Conservation (phyloP, 495 filamentous ascomycete species). For the Cudoniella acicularis region DNA sequence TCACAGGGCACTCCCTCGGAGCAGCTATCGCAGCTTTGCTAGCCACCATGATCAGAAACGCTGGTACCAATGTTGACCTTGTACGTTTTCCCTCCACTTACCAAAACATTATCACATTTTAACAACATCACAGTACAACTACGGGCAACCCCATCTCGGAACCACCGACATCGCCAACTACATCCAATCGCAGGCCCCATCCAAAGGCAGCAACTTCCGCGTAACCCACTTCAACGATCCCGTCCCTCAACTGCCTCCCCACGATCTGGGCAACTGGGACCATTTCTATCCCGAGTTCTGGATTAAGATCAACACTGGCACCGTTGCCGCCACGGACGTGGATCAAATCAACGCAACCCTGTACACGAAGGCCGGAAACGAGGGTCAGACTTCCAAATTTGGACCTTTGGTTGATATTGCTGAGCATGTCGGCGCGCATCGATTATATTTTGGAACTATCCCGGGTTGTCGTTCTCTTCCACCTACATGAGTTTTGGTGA, state of each 20-base stretch:
- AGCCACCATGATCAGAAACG: conserved; percentile 49
- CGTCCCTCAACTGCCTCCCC: conserved; percentile 54
- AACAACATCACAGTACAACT: conserved; percentile 42
- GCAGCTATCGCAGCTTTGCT: conserved; percentile 57
- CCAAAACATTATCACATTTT: neutral
- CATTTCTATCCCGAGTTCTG: conserved; percentile 63
- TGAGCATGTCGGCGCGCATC: conserved; percentile 3
- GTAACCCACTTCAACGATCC: conserved; percentile 60
- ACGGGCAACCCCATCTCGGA: conserved; percentile 36
- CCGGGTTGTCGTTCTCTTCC: neutral
- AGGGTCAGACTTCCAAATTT: neutral
- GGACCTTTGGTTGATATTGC: neutral
- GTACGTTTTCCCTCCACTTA: neutral
- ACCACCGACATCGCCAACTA: conserved; percentile 39
- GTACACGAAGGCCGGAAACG: conserved; percentile 2
- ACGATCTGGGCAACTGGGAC: conserved; percentile 38
- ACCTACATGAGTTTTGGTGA: too few species aligned
- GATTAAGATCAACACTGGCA: conserved; percentile 13
- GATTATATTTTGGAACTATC: conserved; percentile 8
- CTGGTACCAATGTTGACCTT: conserved; percentile 29
- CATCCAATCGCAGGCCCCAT: conserved; percentile 47
- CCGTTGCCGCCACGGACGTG: neutral
- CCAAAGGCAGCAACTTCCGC: conserved; percentile 45
- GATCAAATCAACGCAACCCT: neutral
- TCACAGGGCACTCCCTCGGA: conserved; percentile 61